These are phyloP conservation scores for Psophocarpus tetragonolobus DNA, from an alignment of 306 rosid species.

Conservation along the genomic window DNA sequence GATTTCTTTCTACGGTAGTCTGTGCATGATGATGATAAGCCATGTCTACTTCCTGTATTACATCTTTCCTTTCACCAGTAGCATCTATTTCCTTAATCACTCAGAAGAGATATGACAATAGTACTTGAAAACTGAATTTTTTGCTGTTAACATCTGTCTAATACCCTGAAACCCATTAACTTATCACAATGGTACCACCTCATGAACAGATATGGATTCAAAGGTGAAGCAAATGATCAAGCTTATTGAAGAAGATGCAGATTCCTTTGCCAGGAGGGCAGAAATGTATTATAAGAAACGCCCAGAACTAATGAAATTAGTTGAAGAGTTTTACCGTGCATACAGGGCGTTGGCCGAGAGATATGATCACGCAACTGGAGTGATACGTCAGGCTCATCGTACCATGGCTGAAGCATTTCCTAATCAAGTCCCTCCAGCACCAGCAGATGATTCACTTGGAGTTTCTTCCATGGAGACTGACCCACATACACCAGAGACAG, in stretches of 20 bases:
- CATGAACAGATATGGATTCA: conserved; percentile 72
- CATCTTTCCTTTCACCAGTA: conserved; percentile 1
- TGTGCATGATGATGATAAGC: background rate
- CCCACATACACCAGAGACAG: conserved; percentile 59
- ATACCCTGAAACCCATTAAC: background rate
- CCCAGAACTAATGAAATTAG: conserved; percentile 97
- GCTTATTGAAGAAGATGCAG: conserved; percentile 96
- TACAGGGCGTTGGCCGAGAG: conserved; percentile 98
- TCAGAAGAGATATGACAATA: too few species aligned
- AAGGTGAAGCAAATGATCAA: conserved; percentile 97
- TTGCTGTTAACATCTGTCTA: background rate
- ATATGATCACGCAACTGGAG: conserved; percentile 95
- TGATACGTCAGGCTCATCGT: conserved; percentile 90
- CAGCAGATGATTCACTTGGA: conserved; percentile 61
- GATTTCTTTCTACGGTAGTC: conserved; percentile 13
- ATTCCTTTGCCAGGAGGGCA: conserved; percentile 98
- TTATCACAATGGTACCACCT: background rate
- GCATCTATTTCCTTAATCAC: background rate
- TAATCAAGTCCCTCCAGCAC: conserved; percentile 67
- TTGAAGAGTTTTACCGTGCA: conserved; percentile 95
- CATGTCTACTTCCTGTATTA: background rate
- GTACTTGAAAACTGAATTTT: conserved; percentile 11
- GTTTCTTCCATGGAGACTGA: conserved; percentile 50
- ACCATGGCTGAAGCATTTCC: conserved; percentile 99
- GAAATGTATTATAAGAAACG: conserved; percentile 98